Evolutionary conservation across 768 basidiomycete genomes (phyloP).

Genomic region (Hericium alpestre): DNA sequence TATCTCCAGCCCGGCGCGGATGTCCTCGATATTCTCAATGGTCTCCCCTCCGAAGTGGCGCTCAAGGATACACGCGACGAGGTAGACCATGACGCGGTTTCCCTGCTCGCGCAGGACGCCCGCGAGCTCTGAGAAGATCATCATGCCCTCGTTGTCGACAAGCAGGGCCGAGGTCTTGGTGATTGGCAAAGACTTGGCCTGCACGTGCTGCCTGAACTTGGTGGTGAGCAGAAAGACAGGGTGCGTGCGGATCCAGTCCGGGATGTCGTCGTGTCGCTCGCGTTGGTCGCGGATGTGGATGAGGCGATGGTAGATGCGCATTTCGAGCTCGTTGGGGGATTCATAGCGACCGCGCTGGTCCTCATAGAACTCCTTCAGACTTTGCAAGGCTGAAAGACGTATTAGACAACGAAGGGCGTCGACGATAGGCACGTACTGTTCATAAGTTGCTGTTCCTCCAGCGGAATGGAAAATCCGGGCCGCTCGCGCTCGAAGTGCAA

Average conservation of each 20-base stretch:
- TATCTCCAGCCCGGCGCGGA: constrained; percentile 45
- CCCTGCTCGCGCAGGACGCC: constrained; percentile 54
- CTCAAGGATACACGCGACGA: constrained; percentile 84
- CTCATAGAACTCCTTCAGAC: constrained; percentile 87
- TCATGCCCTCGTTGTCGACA: constrained; percentile 58
- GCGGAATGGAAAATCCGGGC: constrained; percentile 43
- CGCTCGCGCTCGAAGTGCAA: constrained; percentile 56
- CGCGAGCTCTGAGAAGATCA: constrained; percentile 55
- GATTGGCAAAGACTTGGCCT: constrained; percentile 66
- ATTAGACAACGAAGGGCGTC: neutral
- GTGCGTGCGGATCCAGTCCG: constrained; percentile 51
- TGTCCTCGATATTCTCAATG: constrained; percentile 62
- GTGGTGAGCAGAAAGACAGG: constrained; percentile 79
- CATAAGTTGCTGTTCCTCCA: constrained; percentile 87
- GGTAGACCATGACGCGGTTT: constrained; percentile 64
- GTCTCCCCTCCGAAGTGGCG: constrained; percentile 76
- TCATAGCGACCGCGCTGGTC: constrained; percentile 59
- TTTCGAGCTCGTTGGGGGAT: constrained; percentile 84
- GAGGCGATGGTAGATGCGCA: constrained; percentile 90
- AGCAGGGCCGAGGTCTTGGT: constrained; percentile 52
- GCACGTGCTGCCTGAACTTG: constrained; percentile 69
- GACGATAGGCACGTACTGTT: constrained; percentile 51
- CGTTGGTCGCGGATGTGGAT: constrained; percentile 81
- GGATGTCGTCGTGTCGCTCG: constrained; percentile 66
- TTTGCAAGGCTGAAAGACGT: constrained; percentile 63